Conservation (phyloP, 257 asterid genomes). For the Schizonepeta tenuifolia region DNA sequence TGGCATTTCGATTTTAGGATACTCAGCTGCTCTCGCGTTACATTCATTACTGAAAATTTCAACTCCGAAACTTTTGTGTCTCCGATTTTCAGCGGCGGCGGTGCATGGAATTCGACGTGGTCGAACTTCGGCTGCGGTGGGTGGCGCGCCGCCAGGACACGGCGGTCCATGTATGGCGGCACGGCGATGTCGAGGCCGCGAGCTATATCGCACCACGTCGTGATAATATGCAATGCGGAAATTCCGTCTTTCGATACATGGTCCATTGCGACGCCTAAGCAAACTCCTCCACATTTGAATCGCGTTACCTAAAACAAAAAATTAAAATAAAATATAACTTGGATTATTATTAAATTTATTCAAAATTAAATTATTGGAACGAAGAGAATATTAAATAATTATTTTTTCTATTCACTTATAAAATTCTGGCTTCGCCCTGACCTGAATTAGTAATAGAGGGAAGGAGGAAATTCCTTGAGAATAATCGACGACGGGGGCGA, state of each 20-base stretch:
- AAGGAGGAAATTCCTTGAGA: background rate
- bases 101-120: constrained; percentile 48
- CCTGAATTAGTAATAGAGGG: background rate
- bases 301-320: background rate
- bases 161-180: background rate
- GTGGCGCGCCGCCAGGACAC: background rate
- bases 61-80: too few relatives aligned
- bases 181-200: background rate
- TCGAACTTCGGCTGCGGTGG: background rate
- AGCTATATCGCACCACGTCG: background rate
- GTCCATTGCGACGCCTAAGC: background rate
- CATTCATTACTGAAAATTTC: too few relatives aligned
- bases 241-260: background rate
- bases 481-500: background rate
- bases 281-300: constrained; percentile 9
- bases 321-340: too few relatives aligned
- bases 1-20: too few relatives aligned
- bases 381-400: too few relatives aligned
- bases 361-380: too few relatives aligned
- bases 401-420: too few relatives aligned
- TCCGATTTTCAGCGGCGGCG: too few relatives aligned
- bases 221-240: background rate
- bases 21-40: too few relatives aligned
- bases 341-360: too few relatives aligned
- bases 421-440: too few relatives aligned